phyloP scores from a whole-genome alignment of 2,329 filamentous ascomycete species.

The Ceratocystis eucalypticola region DNA sequence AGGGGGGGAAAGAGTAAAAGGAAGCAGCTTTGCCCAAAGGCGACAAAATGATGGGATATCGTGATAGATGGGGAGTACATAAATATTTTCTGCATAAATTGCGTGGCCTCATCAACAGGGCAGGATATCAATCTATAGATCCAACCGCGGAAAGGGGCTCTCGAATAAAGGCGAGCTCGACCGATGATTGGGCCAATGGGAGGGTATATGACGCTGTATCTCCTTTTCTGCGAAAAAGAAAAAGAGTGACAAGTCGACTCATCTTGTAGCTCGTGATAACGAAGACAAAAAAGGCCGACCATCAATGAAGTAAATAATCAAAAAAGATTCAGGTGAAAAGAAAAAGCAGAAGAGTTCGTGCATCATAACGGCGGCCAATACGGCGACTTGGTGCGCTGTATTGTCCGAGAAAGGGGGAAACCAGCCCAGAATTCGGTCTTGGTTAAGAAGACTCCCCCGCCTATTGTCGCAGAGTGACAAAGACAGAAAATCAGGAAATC shows the following conservation, averaged over 20 bases:
- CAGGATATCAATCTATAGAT: not conserved
- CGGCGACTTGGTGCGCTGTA: not conserved
- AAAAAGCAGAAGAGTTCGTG: constrained; percentile 12
- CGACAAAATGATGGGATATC: not conserved
- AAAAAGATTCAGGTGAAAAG: not conserved
- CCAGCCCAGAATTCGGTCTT: not conserved
- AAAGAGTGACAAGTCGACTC: not conserved
- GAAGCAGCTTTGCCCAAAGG: constrained; percentile 2
- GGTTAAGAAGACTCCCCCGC: not conserved
- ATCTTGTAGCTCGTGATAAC: not conserved
- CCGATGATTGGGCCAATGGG: not conserved
- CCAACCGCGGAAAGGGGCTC: not conserved
- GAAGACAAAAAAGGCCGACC: not conserved
- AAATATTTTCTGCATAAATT: not conserved
- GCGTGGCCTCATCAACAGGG: too few species aligned
- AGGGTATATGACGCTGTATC: not conserved
- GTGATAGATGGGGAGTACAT: not conserved
- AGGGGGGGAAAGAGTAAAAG: not conserved
- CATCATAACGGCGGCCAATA: constrained; percentile 13
- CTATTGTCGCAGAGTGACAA: not conserved
- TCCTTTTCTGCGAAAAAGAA: not conserved
- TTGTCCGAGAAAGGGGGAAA: not conserved
- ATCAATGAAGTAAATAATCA: not conserved
- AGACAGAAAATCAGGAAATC: not conserved
- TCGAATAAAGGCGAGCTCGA: not conserved